These are phyloP conservation scores for Vavraia culicis DNA, from an alignment of 371 early-diverging fungal genomes.

Conservation along the genomic window DNA sequence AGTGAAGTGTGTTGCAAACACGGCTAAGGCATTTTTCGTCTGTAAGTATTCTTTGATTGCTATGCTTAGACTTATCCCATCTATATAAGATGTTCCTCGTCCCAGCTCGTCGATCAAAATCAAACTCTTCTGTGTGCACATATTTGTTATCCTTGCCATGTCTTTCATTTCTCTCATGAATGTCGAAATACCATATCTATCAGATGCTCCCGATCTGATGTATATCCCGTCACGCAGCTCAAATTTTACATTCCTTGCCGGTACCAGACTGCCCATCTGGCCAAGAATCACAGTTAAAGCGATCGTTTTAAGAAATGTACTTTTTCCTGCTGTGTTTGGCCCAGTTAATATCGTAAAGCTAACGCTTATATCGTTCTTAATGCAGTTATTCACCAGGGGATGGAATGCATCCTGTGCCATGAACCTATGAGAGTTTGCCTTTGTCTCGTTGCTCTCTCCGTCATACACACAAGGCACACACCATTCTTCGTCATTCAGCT, in stretches of 20 bases:
- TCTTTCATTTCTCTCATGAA: slow-evolving; percentile 77
- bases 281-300: slow-evolving; percentile 66
- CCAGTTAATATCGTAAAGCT: slow-evolving; percentile 72
- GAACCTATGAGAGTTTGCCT: not conserved
- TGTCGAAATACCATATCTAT: slow-evolving; percentile 63
- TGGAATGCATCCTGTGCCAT: slow-evolving; percentile 26
- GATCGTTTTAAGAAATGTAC: slow-evolving; percentile 63
- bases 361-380: slow-evolving; percentile 57
- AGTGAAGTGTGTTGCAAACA: slow-evolving; percentile 42
- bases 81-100: slow-evolving; percentile 82
- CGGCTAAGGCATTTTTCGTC: slow-evolving; percentile 21
- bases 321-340: slow-evolving; percentile 75
- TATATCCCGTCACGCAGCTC: slow-evolving; percentile 68
- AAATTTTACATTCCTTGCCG: slow-evolving; percentile 55
- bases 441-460: not conserved
- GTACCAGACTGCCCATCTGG: slow-evolving; percentile 72
- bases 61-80: slow-evolving; percentile 86
- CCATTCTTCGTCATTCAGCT: slow-evolving; percentile 12
- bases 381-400: slow-evolving; percentile 35
- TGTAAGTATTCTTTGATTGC: slow-evolving; percentile 67
- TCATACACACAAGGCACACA: slow-evolving; percentile 15
- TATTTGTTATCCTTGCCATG: slow-evolving; percentile 56
- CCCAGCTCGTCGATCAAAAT: slow-evolving; percentile 84
- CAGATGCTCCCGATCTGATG: slow-evolving; percentile 80
- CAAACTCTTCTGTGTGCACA: slow-evolving; percentile 53